Evolutionary conservation across 1,284 basidiomycete species (phyloP), one percentile per base, ranked within the genome.

Genomic region (Ceratobasidium sp.): DNA sequence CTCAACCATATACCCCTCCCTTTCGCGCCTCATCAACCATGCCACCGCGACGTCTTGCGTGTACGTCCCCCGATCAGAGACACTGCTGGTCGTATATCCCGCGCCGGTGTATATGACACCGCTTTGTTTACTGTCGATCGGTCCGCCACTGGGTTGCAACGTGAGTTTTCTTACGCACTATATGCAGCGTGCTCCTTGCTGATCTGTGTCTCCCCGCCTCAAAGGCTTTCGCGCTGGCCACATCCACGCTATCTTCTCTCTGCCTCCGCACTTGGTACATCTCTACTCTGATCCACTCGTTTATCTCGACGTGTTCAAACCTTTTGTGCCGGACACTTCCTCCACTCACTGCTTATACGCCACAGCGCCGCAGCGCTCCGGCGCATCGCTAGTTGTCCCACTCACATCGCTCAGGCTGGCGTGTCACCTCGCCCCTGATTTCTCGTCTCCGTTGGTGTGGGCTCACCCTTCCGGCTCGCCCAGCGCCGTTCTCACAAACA

Each of bases 21-120:
- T 23, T 42, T 40, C 3, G 26, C 28, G 3, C 67, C 26, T 3
- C 4, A 38, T 23, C 67, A 38, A 3, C 52, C 67, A 7, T 69
- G 46, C 52, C 68, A 56, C n/a, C 50, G 52, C 33, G 68, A 70
- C 44, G 68, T 70, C 15, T n/a, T 70, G 13, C 68, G 68, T 1
- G 50, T 38, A 1, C 28, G n/a, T 10, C 68, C 68, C 9, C 26
- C 28, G 9, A 38, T 40, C 6, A 33, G 68, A n/a, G 68, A 70
- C 42, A 12, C 33, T n/a, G 50, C 52, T 44, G 52, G 68, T 9
- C 68, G 52, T 15, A 15, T 54, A 4, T 10, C 10, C 3, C 7
- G 10, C 3, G 42, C 42, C 2, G 67, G 67, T 3, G 15, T 46
- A 0, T 66, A 26, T 28, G 64, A 66, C 28, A 66, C 64, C 1